Conservation (phyloP, 2,329 filamentous ascomycete species). For the Chrysosporium queenslandicum region DNA sequence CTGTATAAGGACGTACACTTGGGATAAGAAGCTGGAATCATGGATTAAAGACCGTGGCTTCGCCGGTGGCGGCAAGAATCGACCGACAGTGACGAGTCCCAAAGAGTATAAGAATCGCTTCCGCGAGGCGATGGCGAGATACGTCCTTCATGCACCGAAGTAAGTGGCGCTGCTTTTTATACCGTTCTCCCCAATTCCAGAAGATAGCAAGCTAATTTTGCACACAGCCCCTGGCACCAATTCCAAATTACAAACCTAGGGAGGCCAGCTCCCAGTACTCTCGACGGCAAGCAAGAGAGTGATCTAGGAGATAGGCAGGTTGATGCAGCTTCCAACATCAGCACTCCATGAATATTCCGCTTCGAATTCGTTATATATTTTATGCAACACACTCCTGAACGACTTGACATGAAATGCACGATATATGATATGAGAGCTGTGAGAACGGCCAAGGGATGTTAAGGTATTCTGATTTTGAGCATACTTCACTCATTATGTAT, state of each 20-base stretch:
- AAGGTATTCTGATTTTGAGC: not conserved
- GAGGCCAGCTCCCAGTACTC: constrained; percentile 1
- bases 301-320: not conserved
- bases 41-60: constrained; percentile 98
- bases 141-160: constrained; percentile 46
- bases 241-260: constrained; percentile 13
- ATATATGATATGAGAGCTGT: not conserved
- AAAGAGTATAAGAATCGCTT: constrained; percentile 97
- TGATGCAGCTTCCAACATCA: not conserved
- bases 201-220: not conserved
- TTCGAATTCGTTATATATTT: not conserved
- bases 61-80: constrained; percentile 64
- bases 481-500: constrained; percentile 1
- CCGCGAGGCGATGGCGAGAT: constrained; percentile 90
- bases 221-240: constrained; percentile 19
- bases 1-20: constrained; percentile 96
- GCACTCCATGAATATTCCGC: not conserved
- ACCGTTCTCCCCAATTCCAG: too few relatives aligned
- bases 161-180: constrained; percentile 21
- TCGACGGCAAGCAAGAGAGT: constrained; percentile 10
- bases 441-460: not conserved
- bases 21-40: constrained; percentile 98
- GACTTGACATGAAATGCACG: not conserved
- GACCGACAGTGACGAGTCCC: constrained; percentile 90
- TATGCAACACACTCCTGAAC: not conserved